phyloP scores from a whole-genome alignment of 2,329 filamentous ascomycete genomes.

The Paecilomyces niveus region DNA sequence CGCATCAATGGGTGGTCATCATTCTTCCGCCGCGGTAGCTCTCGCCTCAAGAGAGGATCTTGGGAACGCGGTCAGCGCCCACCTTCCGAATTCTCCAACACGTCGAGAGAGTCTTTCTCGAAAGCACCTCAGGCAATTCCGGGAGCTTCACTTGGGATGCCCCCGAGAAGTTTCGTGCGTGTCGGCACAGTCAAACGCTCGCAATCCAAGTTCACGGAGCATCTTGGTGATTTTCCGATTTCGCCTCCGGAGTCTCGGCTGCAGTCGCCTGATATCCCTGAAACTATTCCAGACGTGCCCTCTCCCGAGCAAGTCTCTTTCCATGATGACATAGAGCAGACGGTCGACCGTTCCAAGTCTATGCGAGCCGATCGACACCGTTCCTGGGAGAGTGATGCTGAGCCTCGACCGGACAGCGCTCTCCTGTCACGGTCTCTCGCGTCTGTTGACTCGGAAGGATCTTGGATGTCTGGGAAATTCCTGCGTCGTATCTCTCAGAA shows the following conservation, averaged over 20 bases:
- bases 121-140: conserved; percentile 47
- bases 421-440: conserved; percentile 75
- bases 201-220: conserved; percentile 85
- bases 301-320: background rate
- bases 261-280: conserved; percentile 64
- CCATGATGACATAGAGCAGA: background rate
- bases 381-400: background rate
- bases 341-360: conserved; percentile 1
- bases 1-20: conserved; percentile 55
- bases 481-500: conserved; percentile 43
- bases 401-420: conserved; percentile 29
- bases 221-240: conserved; percentile 76
- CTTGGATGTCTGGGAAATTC: conserved; percentile 80
- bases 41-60: conserved; percentile 49
- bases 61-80: conserved; percentile 41
- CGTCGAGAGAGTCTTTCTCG: conserved; percentile 79
- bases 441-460: conserved; percentile 90
- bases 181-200: conserved; percentile 65
- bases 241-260: conserved; percentile 80
- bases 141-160: conserved; percentile 24
- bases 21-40: conserved; percentile 63
- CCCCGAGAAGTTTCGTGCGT: conserved; percentile 37
- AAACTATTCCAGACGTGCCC: conserved; percentile 17
- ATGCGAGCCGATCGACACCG: background rate
- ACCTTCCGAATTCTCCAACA: conserved; percentile 82